Evolutionary conservation across 768 basidiomycete genomes (phyloP), one percentile per base, ranked within the genome.

Genomic region (Rickenella mellea): DNA sequence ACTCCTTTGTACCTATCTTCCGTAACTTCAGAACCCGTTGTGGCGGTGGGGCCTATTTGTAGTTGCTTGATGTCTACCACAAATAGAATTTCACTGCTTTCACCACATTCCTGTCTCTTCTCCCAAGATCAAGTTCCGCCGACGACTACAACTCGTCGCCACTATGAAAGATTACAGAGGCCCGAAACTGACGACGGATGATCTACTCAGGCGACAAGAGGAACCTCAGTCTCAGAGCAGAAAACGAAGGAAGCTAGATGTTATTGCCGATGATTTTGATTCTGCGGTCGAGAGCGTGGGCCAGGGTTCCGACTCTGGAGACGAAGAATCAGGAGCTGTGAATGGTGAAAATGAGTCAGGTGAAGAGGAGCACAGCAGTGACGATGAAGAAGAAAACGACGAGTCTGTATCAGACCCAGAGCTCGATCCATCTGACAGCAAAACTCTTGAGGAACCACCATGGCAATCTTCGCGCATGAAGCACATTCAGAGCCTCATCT

Each of bases 181-280:
- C n/a, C n/a, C n/a, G n/a, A n/a, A 53, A 0, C 42, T 68, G 20
- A 69, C 67, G 27, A 55, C 64, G 0, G 75, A 76, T 45, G 73
- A 75, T 35, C 57, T 74, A 6, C 59, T 74, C 37, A 66, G 61
- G 45, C 55, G 59, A 39, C 67, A 68, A 48, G 75, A 78, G 45
- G 65, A 60, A 27, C 61, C 58, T 17, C 48, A 54, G 1, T n/a
- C n/a, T n/a, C n/a, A n/a, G n/a, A n/a, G n/a, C n/a, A 44, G 51
- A 2, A 75, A 78, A 51, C 65, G 61, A 45, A 48, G 53, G 37
- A 64, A 56, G 26, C 21, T 40, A 6, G 43, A 46, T 6, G 31
- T 29, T 17, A 28, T 32, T 2, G 25, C 45, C 4, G 50, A 47
- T 6, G 50, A 46, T 20, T 43, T 48, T 5, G 49, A 42, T 14